Evolutionary conservation across 2,329 filamentous ascomycete genomes (phyloP), one percentile per base, ranked within the genome.

Genomic region (Colletotrichum chrysophilum): DNA sequence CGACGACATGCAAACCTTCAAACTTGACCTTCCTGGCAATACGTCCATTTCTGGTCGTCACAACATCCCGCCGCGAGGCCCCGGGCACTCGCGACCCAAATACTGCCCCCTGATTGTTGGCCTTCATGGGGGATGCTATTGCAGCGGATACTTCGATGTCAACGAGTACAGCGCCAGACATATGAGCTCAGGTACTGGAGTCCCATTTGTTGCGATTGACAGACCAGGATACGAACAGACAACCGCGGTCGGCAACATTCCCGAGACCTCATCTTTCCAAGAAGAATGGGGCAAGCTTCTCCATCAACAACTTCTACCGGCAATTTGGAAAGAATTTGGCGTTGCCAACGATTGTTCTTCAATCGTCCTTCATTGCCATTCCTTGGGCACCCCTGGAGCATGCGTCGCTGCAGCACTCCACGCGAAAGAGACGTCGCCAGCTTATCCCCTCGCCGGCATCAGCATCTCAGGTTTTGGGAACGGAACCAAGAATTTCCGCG

Each of bases 201-300:
- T 80, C n/a, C 79, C 79, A 3, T 77, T 79, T 32, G 72, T 80
- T 2, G 77, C 79, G 12, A 78, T 80, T 56, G 75, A 79, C 62
- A 75, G 79, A 7, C 79, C 79, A 2, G 21, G 77, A n/a, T 79
- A 79, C 38, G 48, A 72, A 7, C 76, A 48, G 14, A 71, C 79
- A 13, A 76, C 77, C 1, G 69, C 76, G 4, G 65, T 78, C 26
- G 62, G 69, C 34, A 71, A 75, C 9, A 21, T 77, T 7, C 70
- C 75, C 1, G 64, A 71, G 5, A 74, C 48, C 12, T 68, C 66
- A 26, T 70, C 56, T 48, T 77, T 77, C 61, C 58, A 66, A 28
- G 69, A 77, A 48, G 68, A 36, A n/a, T 65, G 61, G 34, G 77
- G 70, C 14, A 36, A 16, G 14, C 73, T 60, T 66, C 74, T 79